A percentile compares a stretch with the other conserved stretches of the same genome.
phyloP scores from a whole-genome alignment of 2,329 filamentous ascomycete species.

The Trichoderma cornu-damae region DNA sequence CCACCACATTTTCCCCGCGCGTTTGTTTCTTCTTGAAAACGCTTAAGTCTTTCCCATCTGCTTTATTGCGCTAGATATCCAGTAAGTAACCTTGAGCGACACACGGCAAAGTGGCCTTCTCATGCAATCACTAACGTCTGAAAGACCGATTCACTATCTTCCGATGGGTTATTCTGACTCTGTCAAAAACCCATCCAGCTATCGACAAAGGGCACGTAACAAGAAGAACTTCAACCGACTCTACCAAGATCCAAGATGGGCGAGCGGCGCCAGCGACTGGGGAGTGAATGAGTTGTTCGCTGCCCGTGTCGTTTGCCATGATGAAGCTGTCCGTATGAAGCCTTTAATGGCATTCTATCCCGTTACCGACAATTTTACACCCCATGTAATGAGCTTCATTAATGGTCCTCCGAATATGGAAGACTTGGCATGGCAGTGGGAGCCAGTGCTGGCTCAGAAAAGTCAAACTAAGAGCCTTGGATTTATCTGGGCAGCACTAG shows the following conservation, averaged over 20 bases:
- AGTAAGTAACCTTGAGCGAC: too few species aligned
- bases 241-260: neutral
- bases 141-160: neutral
- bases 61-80: too few species aligned
- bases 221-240: slow-evolving; percentile 1
- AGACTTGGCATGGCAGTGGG: neutral
- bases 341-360: too few species aligned
- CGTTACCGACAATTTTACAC: too few species aligned
- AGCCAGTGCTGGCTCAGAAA: neutral
- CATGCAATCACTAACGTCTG: neutral
- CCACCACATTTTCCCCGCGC: too few species aligned
- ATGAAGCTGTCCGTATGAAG: too few species aligned
- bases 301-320: slow-evolving; percentile 2
- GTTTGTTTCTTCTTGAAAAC: too few species aligned
- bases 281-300: slow-evolving; percentile 5
- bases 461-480: neutral
- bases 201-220: neutral
- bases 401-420: neutral
- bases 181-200: slow-evolving; percentile 4
- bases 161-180: slow-evolving; percentile 3
- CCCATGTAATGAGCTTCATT: neutral
- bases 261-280: slow-evolving; percentile 9
- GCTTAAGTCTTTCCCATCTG: too few species aligned
- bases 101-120: too few species aligned
- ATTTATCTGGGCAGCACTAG: slow-evolving; percentile 1